phyloP scores from a whole-genome alignment of 768 basidiomycete species.

The Cystoderma amianthinum region DNA sequence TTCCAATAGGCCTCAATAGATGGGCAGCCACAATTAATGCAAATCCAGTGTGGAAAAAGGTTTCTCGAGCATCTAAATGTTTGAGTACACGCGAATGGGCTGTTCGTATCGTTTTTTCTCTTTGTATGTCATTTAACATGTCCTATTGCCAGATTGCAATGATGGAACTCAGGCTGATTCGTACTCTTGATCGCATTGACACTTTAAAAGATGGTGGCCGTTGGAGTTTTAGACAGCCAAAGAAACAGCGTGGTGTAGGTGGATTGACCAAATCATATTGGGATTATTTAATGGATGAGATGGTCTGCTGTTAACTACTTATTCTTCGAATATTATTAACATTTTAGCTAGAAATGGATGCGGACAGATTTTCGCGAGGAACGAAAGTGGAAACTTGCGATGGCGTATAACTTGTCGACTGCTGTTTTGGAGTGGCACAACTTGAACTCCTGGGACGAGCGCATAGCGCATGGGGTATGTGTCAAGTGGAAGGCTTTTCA shows the following conservation, averaged over 20 bases:
- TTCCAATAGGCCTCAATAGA: slow-evolving; percentile 55
- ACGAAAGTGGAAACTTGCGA: slow-evolving; percentile 81
- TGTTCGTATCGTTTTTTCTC: slow-evolving; percentile 37
- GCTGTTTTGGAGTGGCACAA: slow-evolving; percentile 87
- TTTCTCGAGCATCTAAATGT: slow-evolving; percentile 69
- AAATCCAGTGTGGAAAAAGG: slow-evolving; percentile 70
- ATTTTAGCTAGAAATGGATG: slow-evolving; percentile 82
- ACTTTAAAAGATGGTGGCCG: slow-evolving; percentile 67
- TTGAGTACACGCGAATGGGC: slow-evolving; percentile 77
- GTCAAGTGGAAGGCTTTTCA: slow-evolving; percentile 53
- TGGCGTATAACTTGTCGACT: slow-evolving; percentile 78
- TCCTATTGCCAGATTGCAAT: slow-evolving; percentile 57
- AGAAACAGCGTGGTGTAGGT: slow-evolving; percentile 81
- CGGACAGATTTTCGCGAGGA: slow-evolving; percentile 94
- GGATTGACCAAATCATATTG: slow-evolving; percentile 79
- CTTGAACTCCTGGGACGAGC: slow-evolving; percentile 56
- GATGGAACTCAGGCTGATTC: slow-evolving; percentile 68
- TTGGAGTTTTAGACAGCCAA: slow-evolving; percentile 95
- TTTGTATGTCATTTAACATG: neutral
- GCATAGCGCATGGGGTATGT: slow-evolving; percentile 59
- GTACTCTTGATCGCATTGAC: slow-evolving; percentile 83
- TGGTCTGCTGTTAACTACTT: slow-evolving; percentile 51
- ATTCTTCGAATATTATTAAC: too few species aligned
- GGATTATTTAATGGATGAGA: slow-evolving; percentile 96
- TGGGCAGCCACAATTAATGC: slow-evolving; percentile 73